A percentile compares a stretch with the other conserved stretches of the same genome.
Conservation (phyloP, 1,284 basidiomycete species). For the Rhodofomes roseus region DNA sequence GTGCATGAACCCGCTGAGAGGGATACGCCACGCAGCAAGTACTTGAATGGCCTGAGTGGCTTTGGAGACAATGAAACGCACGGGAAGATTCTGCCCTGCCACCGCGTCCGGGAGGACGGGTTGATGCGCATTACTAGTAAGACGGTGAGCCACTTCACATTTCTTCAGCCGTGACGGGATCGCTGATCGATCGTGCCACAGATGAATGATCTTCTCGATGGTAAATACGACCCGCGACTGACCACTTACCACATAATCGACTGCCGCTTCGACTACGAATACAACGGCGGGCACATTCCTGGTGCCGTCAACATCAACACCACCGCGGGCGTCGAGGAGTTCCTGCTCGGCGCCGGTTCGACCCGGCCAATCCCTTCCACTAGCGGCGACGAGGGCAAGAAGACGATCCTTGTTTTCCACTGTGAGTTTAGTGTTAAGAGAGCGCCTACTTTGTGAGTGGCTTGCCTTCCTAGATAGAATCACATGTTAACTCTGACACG, state of each 20-base stretch:
- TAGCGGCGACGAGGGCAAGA: constrained; percentile 74
- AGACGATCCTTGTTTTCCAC: constrained; percentile 92
- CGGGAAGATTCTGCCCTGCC: constrained; percentile 93
- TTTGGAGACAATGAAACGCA: constrained; percentile 92
- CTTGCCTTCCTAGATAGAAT: not conserved
- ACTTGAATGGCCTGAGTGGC: constrained; percentile 44
- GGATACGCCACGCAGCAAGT: constrained; percentile 31
- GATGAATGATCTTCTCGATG: constrained; percentile 75
- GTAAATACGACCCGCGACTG: constrained; percentile 64
- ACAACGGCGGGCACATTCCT: constrained; percentile 87
- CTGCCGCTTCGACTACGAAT: constrained; percentile 98
- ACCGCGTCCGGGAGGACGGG: constrained; percentile 91
- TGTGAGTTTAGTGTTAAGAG: constrained; percentile 97
- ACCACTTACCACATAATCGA: constrained; percentile 82
- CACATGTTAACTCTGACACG: constrained; percentile 9
- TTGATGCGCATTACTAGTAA: constrained; percentile 84
- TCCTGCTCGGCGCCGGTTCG: constrained; percentile 61
- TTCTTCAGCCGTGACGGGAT: not conserved
- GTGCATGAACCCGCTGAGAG: constrained; percentile 17
- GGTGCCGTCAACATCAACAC: constrained; percentile 93
- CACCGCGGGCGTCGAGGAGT: constrained; percentile 76
- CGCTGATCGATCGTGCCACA: constrained; percentile 28
- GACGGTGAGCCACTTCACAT: constrained; percentile 53
- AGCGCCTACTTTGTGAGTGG: constrained; percentile 88
- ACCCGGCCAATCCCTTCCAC: constrained; percentile 72